A percentile compares a stretch with the other conserved stretches of the same genome.
Evolutionary conservation across 2,329 filamentous ascomycete genomes (phyloP).

Genomic region (Trichoderma afroharzianum): DNA sequence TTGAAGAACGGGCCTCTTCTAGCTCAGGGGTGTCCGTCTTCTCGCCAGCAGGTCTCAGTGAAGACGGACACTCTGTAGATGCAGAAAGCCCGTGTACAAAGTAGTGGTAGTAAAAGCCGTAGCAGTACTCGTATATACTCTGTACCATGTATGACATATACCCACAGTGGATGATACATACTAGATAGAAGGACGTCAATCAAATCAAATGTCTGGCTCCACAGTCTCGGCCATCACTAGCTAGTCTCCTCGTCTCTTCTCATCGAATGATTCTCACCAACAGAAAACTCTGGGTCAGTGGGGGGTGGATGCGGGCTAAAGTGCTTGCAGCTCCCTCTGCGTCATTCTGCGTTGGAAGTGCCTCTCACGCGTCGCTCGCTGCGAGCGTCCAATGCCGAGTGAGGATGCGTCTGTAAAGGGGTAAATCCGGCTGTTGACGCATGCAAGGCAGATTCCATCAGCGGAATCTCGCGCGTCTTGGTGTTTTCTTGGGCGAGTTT

Average conservation of each 20-base stretch:
- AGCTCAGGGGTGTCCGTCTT: not conserved
- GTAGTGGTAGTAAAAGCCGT: not conserved
- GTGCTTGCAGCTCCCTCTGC: not conserved
- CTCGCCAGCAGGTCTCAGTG: not conserved
- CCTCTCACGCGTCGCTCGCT: not conserved
- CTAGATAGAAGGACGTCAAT: not conserved
- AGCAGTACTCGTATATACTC: not conserved
- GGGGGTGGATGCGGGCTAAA: not conserved
- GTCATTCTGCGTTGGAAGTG: not conserved
- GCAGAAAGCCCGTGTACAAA: not conserved
- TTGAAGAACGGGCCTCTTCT: not conserved
- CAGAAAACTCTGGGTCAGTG: not conserved
- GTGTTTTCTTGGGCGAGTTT: not conserved
- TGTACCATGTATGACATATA: constrained; percentile 4
- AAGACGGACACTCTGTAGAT: not conserved
- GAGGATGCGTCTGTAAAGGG: not conserved
- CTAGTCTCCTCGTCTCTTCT: too few species aligned
- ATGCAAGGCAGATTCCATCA: not conserved
- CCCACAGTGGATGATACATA: not conserved
- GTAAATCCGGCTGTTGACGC: not conserved
- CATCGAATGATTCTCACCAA: not conserved
- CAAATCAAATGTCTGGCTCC: not conserved
- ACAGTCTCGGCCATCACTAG: not conserved
- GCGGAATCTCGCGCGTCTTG: not conserved
- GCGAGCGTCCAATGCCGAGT: not conserved